Percentiles rank a stretch among this genome's conserved stretches.
These are phyloP conservation scores for Capsicum pubescens DNA, from an alignment of 257 asterid genomes.

Conservation along the genomic window DNA sequence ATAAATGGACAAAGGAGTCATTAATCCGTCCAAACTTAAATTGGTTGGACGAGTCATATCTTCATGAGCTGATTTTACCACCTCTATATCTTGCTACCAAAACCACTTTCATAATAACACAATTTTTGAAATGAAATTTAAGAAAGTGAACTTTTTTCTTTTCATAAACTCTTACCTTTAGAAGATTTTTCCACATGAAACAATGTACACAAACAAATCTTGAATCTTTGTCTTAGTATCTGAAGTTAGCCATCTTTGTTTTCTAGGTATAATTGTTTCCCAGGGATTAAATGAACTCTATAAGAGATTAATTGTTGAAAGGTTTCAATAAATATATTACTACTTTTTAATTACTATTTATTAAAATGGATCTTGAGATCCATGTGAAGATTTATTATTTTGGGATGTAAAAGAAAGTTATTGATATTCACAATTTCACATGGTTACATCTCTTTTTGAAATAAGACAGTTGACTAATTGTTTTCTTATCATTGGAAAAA, in stretches of 20 bases:
- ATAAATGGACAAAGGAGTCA: too few species aligned
- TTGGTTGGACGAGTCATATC: too few species aligned
- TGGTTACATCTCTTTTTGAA: neutral
- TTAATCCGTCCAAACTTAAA: too few species aligned
- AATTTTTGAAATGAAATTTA: neutral
- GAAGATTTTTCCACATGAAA: slow-evolving; percentile 4
- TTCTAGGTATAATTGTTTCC: neutral
- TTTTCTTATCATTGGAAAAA: neutral
- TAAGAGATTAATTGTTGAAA: neutral
- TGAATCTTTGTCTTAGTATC: neutral
- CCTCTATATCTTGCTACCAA: too few species aligned
- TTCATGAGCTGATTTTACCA: neutral
- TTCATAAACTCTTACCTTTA: neutral
- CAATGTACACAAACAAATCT: neutral
- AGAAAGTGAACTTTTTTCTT: neutral
- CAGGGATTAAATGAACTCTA: neutral
- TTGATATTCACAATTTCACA: neutral
- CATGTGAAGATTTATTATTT: neutral
- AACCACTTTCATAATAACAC: too few species aligned
- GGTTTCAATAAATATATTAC: neutral
- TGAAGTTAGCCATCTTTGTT: neutral
- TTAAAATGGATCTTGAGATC: neutral
- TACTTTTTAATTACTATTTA: too few species aligned
- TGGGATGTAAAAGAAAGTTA: neutral
- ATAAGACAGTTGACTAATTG: neutral